These are phyloP conservation scores for Penicillium sp. DNA, from an alignment of 2,329 filamentous ascomycete genomes.

Conservation along the genomic window DNA sequence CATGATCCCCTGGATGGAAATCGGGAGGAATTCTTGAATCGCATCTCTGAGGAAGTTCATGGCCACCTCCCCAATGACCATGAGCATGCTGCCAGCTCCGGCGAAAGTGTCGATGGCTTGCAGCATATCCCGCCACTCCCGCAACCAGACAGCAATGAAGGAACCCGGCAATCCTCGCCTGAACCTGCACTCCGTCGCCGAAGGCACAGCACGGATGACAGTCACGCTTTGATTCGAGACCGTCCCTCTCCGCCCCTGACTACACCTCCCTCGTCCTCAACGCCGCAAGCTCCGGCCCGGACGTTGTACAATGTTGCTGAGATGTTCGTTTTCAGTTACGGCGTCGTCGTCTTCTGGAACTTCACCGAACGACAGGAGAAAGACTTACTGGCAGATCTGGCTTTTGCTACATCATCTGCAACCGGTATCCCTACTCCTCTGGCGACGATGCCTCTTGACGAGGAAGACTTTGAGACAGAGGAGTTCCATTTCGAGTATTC, in stretches of 20 bases:
- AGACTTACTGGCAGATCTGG: constrained; percentile 90
- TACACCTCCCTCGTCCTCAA: constrained; percentile 15
- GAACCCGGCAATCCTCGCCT: not conserved
- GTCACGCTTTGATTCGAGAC: constrained; percentile 21
- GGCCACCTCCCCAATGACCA: constrained; percentile 6
- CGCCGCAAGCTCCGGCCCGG: constrained; percentile 57
- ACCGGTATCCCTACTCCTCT: constrained; percentile 56
- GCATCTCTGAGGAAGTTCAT: constrained; percentile 16
- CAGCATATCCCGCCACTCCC: not conserved
- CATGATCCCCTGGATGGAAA: constrained; percentile 14
- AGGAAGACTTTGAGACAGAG: constrained; percentile 93
- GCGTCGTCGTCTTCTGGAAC: constrained; percentile 98
- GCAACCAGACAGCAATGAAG: constrained; percentile 5
- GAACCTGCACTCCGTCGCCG: constrained; percentile 21
- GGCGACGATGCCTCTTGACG: constrained; percentile 74
- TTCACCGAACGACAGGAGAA: constrained; percentile 96
- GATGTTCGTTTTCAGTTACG: constrained; percentile 96
- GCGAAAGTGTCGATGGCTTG: not conserved
- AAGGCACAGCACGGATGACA: constrained; percentile 27
- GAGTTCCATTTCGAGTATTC: constrained; percentile 99
- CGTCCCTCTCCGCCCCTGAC: constrained; percentile 49
- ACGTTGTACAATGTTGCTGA: constrained; percentile 72
- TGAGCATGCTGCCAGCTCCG: constrained; percentile 4
- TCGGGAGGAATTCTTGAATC: constrained; percentile 15
- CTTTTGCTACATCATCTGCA: constrained; percentile 64